Evolutionary conservation across 2,329 filamentous ascomycete genomes (phyloP).

Genomic region (Lachnellula cervina): DNA sequence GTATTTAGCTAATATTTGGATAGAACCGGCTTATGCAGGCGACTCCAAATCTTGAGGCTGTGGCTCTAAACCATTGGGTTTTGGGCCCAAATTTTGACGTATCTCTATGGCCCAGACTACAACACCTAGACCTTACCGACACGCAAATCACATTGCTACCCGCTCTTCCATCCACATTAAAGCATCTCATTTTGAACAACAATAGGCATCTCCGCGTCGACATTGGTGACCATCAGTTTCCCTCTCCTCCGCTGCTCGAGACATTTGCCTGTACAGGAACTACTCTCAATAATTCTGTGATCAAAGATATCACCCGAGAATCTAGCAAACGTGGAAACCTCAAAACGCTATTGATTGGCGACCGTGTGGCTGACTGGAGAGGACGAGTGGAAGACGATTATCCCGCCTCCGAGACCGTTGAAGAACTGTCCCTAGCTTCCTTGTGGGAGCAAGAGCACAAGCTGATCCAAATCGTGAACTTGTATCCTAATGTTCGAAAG

Average conservation of each 20-base stretch:
- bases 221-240: not conserved
- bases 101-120: constrained; percentile 15
- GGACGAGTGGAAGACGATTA: constrained; percentile 15
- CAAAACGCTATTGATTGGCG: constrained; percentile 21
- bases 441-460: constrained; percentile 15
- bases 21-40: constrained; percentile 15
- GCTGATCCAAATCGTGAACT: constrained; percentile 17
- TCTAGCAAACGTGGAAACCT: constrained; percentile 22
- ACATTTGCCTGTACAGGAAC: constrained; percentile 23
- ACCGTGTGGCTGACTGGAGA: constrained; percentile 3
- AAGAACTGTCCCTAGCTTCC: constrained; percentile 19
- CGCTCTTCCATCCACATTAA: constrained; percentile 24
- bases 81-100: constrained; percentile 9
- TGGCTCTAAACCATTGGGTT: constrained; percentile 17
- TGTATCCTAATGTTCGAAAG: constrained; percentile 25
- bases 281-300: constrained; percentile 3
- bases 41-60: constrained; percentile 18
- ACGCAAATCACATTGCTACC: constrained; percentile 15
- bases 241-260: constrained; percentile 24
- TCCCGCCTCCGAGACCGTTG: constrained; percentile 20
- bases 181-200: constrained; percentile 20
- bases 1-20: constrained; percentile 3
- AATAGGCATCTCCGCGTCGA: constrained; percentile 9
- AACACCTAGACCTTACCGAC: constrained; percentile 23
- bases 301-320: constrained; percentile 13